Percentiles rank a stretch among this genome's conserved stretches.
These are phyloP conservation scores for Collybiopsis confluens DNA, from an alignment of 768 basidiomycete species.

Conservation along the genomic window DNA sequence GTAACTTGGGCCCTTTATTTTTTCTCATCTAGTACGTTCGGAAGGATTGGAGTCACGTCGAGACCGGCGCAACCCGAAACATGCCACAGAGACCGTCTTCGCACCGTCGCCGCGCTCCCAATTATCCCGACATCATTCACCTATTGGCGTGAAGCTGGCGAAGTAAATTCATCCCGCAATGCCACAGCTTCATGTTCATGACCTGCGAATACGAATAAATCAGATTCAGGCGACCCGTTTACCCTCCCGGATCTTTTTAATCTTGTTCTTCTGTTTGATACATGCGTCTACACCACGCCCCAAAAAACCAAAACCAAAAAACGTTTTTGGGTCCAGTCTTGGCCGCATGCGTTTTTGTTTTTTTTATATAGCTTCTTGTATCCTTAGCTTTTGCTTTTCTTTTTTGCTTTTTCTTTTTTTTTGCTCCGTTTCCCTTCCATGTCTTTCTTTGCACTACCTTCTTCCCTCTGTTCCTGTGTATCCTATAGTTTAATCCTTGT, in stretches of 20 bases:
- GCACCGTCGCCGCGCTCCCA: background rate
- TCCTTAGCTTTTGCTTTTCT: too few relatives aligned
- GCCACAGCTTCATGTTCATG: background rate
- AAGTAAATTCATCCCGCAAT: background rate
- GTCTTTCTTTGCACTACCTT: background rate
- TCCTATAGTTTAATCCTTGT: too few relatives aligned
- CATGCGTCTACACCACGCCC: too few relatives aligned
- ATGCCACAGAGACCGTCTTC: background rate
- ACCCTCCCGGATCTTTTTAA: too few relatives aligned
- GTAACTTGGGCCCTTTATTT: background rate
- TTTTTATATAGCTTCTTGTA: background rate
- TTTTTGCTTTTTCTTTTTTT: background rate
- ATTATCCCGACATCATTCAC: background rate
- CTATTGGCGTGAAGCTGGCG: background rate
- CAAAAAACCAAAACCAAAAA: too few relatives aligned
- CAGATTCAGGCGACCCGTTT: background rate
- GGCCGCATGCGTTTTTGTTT: background rate
- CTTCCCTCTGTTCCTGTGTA: too few relatives aligned
- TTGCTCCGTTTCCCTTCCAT: background rate
- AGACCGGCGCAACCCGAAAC: background rate
- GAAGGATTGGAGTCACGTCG: conserved; percentile 14
- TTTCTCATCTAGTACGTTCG: conserved; percentile 12
- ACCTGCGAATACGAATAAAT: background rate
- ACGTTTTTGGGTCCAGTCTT: background rate
- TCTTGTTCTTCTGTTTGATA: too few relatives aligned